Percentiles rank a stretch among this genome's conserved stretches.
Conservation (phyloP, 345 rosid species). For the Melaleuca quinquenervia region DNA sequence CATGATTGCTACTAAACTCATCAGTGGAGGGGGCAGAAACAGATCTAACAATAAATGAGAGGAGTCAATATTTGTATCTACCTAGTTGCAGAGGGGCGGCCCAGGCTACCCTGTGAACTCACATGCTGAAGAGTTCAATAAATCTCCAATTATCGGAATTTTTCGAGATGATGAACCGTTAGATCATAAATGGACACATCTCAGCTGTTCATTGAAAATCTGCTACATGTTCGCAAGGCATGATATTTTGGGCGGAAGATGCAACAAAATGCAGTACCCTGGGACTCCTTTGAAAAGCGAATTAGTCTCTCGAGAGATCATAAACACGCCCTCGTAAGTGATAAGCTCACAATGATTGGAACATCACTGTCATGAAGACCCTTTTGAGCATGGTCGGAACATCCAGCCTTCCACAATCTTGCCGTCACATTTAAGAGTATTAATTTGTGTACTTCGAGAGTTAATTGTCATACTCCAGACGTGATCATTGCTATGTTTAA, state of each 20-base stretch:
- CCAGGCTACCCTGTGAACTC: not conserved
- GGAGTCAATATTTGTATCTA: not conserved
- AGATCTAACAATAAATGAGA: not conserved
- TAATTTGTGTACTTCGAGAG: not conserved
- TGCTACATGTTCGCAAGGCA: no score
- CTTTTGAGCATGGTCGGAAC: not conserved
- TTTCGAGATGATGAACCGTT: no score
- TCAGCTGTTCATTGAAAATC: no score
- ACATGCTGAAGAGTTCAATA: no score
- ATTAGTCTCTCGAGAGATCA: not conserved
- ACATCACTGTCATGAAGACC: not conserved
- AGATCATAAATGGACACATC: no score
- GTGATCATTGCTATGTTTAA: no score
- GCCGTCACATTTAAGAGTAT: not conserved
- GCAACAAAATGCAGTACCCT: no score
- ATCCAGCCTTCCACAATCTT: not conserved
- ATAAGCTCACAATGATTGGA: not conserved
- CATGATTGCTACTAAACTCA: not conserved
- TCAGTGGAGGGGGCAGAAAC: not conserved
- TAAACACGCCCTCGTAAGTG: not conserved
- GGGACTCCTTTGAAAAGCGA: not conserved
- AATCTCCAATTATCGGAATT: no score
- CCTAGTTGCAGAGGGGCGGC: not conserved
- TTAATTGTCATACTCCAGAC: no score
- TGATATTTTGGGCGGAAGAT: not conserved